Evolutionary conservation across 2,329 filamentous ascomycete genomes (phyloP).

Genomic region (Fusarium vanettenii): DNA sequence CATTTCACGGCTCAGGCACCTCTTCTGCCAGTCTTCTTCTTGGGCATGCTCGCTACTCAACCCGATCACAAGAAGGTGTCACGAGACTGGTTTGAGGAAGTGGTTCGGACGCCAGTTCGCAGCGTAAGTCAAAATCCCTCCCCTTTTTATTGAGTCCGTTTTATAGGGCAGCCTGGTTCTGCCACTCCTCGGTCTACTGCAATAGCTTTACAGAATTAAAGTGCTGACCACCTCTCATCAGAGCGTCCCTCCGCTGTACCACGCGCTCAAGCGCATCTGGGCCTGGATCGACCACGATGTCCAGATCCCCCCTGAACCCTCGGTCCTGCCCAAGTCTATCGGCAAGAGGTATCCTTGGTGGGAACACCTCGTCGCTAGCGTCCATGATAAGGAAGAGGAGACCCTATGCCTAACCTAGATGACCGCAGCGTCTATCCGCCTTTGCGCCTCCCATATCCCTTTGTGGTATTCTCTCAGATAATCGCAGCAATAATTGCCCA

Average conservation of each 20-base stretch:
- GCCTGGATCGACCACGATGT: constrained; percentile 49
- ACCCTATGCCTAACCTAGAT: constrained; percentile 54
- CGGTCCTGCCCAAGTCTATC: constrained; percentile 38
- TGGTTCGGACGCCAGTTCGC: constrained; percentile 51
- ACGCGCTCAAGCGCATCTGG: constrained; percentile 49
- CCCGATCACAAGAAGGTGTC: constrained; percentile 46
- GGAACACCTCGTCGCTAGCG: constrained; percentile 51
- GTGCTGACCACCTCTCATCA: constrained; percentile 38
- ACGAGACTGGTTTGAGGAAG: constrained; percentile 50
- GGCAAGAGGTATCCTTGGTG: constrained; percentile 52
- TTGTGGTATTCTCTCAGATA: constrained; percentile 28
- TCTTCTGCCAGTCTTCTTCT: constrained; percentile 55
- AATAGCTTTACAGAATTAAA: constrained; percentile 35
- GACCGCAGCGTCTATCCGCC: constrained; percentile 28
- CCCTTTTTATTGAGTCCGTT: constrained; percentile 14
- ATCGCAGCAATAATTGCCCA: constrained; percentile 41
- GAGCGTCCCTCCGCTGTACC: constrained; percentile 55
- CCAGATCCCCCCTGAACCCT: constrained; percentile 20
- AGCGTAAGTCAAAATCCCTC: constrained; percentile 50
- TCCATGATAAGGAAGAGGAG: constrained; percentile 48
- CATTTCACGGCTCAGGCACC: constrained; percentile 57
- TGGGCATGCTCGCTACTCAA: constrained; percentile 51
- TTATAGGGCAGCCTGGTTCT: constrained; percentile 38
- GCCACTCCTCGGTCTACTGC: constrained; percentile 22
- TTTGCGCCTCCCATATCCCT: constrained; percentile 16